Evolutionary conservation across 208 protist species (phyloP), one percentile per base, ranked within the genome.

Genomic region (Leishmania arabica): DNA sequence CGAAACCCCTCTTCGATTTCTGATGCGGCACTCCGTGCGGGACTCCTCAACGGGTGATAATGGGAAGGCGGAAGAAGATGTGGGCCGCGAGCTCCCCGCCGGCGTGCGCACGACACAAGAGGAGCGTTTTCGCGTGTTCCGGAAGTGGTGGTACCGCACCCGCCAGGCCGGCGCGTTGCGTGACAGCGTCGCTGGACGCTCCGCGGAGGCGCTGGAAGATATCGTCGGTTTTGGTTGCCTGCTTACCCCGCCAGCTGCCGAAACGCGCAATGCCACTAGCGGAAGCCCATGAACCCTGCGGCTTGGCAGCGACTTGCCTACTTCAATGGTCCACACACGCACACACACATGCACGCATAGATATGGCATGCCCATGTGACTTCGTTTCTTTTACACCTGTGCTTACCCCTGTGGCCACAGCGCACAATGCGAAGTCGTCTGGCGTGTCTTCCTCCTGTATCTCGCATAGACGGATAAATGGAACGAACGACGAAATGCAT

Each of bases 101-200:
- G 64, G 65, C 49, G 77, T 76, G 65, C 56, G 75, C 58, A 45
- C 70, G 58, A 82, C 82, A 53, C 82, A 86, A 75, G 74, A 79
- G 34, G 82, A 86, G 60, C 82, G 82, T 27, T 79, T 71, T 31
- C 47, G 21, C 15, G 82, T 86, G 3, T 81, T 86, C 64, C 82
- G 82, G 27, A 68, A 64, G 62, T 86, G 82, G 82, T 86, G 82
- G 82, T 42, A 74, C 34, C 82, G 82, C 1, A 60, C 82, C 17
- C 82, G 82, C 17, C 82, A 86, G 58, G 82, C 77, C 15, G 78
- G 78, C n/a, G 82, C 74, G 3, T 64, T 86, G 56, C 82, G 82
- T 34, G 82, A 86, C 78, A 71, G 58, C 42, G 74, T 86, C 9
- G 78, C 73, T 24, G 82, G 82, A 37, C 71, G 77, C 53, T 82